Conservation (phyloP, 306 rosid species). For the Vachellia pachyceras region DNA sequence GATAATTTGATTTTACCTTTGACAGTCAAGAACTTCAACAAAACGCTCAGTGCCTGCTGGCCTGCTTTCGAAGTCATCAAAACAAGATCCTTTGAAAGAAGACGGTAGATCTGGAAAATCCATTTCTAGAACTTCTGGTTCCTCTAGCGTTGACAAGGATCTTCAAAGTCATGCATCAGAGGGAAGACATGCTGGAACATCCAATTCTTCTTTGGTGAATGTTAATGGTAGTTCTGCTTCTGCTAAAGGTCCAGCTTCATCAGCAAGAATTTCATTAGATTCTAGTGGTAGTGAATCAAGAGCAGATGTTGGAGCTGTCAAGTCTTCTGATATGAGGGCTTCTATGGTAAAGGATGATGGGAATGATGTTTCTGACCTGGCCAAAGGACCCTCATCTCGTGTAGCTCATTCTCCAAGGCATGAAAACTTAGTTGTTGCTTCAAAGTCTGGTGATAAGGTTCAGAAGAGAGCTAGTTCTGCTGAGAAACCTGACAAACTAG, state of each 20-base stretch:
- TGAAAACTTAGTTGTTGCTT: constrained; percentile 57
- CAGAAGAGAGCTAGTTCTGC: constrained; percentile 91
- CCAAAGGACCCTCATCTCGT: constrained; percentile 76
- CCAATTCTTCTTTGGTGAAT: constrained; percentile 56
- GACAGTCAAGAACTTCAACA: constrained; percentile 68
- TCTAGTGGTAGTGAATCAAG: constrained; percentile 65
- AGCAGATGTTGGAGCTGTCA: constrained; percentile 66
- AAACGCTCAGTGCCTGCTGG: constrained; percentile 71
- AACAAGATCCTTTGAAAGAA: constrained; percentile 82
- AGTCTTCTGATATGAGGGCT: constrained; percentile 67
- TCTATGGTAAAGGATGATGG: constrained; percentile 77
- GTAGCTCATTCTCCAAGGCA: constrained; percentile 81
- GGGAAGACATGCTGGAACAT: constrained; percentile 59
- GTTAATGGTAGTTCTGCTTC: constrained; percentile 65
- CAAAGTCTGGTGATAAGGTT: constrained; percentile 78
- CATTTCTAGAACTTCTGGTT: constrained; percentile 59
- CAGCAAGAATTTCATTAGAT: constrained; percentile 54
- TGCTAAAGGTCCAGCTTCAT: constrained; percentile 60
- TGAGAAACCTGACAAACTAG: constrained; percentile 88
- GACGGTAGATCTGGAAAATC: constrained; percentile 84
- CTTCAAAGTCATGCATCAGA: constrained; percentile 59
- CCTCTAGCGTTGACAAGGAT: constrained; percentile 67
- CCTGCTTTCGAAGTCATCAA: constrained; percentile 65
- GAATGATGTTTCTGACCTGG: constrained; percentile 61
- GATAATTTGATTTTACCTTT: constrained; percentile 41